Base-by-base conservation (phyloP, 1,284 basidiomycete species). In the Hemileia vastatrix region DNA sequence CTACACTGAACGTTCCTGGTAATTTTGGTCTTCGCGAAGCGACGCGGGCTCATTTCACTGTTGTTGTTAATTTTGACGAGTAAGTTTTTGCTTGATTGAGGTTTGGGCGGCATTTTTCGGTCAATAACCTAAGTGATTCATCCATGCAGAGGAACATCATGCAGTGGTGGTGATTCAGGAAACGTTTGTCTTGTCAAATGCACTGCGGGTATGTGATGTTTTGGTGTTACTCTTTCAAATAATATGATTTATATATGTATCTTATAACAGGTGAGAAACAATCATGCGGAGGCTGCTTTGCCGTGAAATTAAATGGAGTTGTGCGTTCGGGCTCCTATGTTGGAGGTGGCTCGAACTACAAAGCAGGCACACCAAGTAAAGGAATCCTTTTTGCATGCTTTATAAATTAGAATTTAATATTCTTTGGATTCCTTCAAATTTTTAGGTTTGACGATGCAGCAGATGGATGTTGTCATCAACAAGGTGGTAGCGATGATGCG, bases 201-300 rank as follows among this genome's bases (percentile, higher is more conserved):
- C 21, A 32, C 52, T 31, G 59, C 59, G 6, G 59, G 59, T 54
- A 18, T 48, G 43, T 27, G 19, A 6, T 27, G 6, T 18, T 19
- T 31, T n/a, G 3, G 3, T 18, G 6, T 24, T 27, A 33, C 13
- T 11, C 21, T 31, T 4, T 6, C 21, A n/a, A 33, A 24, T 4
- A 23, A 15, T 19, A 18, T 9, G 21, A 47, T 19, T 2, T 31
- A 15, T 27, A 44, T 40, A 4, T 8, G 9, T 31, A 2, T 23
- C 48, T 19, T 9, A 18, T 9, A 4, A 23, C 27, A 60, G 57
- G 49, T 19, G 23, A 18, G 24, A 13, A 49, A 11, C 32, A 53
- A 4, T 48, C 40, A 9, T 61, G 59, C 19, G 59, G 59, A 32
- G 59, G 59, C 9, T 61, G 59, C 31, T 61, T 61, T 48, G 27